These are phyloP conservation scores for Mariannaea sp. DNA, from an alignment of 2,329 filamentous ascomycete genomes.

Conservation along the genomic window DNA sequence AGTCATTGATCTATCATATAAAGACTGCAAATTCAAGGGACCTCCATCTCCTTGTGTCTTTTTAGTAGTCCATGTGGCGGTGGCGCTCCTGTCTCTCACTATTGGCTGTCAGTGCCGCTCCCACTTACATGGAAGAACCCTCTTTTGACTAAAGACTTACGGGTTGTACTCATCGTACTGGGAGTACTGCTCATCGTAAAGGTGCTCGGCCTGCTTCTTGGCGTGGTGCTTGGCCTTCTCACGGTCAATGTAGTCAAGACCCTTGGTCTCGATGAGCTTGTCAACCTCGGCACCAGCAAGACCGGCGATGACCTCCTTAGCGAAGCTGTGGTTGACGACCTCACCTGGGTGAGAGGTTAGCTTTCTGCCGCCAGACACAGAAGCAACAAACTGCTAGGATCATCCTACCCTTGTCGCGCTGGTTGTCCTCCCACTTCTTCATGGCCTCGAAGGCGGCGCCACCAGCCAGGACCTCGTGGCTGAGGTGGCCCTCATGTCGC, in stretches of 20 bases:
- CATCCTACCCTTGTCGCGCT: slow-evolving; percentile 63
- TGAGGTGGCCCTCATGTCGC: slow-evolving; percentile 64
- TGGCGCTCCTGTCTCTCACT: too few species aligned
- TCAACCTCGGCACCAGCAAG: slow-evolving; percentile 77
- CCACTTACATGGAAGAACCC: not conserved
- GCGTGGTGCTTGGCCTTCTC: slow-evolving; percentile 64
- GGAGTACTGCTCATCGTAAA: slow-evolving; percentile 51
- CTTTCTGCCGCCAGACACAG: not conserved
- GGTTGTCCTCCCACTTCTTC: slow-evolving; percentile 78
- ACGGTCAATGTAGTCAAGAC: slow-evolving; percentile 62
- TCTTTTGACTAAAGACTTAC: slow-evolving; percentile 52
- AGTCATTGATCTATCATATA: slow-evolving; percentile 1
- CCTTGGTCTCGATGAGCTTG: slow-evolving; percentile 74
- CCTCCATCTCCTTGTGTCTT: not conserved
- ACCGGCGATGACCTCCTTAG: slow-evolving; percentile 77
- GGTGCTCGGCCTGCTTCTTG: slow-evolving; percentile 59
- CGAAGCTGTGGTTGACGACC: slow-evolving; percentile 71
- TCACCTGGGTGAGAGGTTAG: slow-evolving; percentile 39
- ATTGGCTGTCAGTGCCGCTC: too few species aligned
- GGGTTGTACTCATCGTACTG: slow-evolving; percentile 56
- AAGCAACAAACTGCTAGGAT: not conserved
- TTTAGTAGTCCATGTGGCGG: slow-evolving; percentile 6
- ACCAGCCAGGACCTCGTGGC: slow-evolving; percentile 76
- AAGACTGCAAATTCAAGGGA: too few species aligned
- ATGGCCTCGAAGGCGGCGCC: slow-evolving; percentile 79